These are phyloP conservation scores for Diplodia sapinea DNA, from an alignment of 2,329 filamentous ascomycete genomes.

Conservation along the genomic window DNA sequence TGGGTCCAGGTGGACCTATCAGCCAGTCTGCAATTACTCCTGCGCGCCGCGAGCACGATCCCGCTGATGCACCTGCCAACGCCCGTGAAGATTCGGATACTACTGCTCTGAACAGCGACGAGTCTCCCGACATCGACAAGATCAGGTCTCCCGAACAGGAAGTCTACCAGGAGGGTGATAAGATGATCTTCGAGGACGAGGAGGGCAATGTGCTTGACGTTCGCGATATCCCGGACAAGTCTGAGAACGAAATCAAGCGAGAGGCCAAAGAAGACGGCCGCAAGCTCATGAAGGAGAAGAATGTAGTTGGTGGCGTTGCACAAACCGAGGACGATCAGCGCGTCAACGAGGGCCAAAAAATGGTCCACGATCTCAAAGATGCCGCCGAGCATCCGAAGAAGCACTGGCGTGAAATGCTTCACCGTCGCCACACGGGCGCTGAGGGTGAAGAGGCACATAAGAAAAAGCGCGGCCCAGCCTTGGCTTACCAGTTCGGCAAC, in stretches of 20 bases:
- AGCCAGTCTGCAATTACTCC: conserved; percentile 89
- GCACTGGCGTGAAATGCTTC: conserved; percentile 48
- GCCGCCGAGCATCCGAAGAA: conserved; percentile 46
- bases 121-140: conserved; percentile 45
- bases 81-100: conserved; percentile 54
- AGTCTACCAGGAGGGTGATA: conserved; percentile 78
- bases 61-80: conserved; percentile 42
- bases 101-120: conserved; percentile 51
- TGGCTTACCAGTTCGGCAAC: conserved; percentile 84
- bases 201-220: conserved; percentile 85
- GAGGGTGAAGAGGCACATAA: conserved; percentile 42
- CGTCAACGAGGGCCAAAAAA: conserved; percentile 51
- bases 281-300: conserved; percentile 60
- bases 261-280: conserved; percentile 62
- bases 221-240: conserved; percentile 38
- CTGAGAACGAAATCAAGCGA: conserved; percentile 65
- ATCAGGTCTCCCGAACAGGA: conserved; percentile 58
- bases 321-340: conserved; percentile 51
- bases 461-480: conserved; percentile 69
- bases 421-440: conserved; percentile 50
- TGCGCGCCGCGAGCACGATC: conserved; percentile 35
- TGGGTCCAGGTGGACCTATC: conserved; percentile 82
- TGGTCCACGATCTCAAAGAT: conserved; percentile 43
- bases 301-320: conserved; percentile 51
- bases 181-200: conserved; percentile 81